Conservation (phyloP, 306 rosid genomes). For the Medicago ruthenica region DNA sequence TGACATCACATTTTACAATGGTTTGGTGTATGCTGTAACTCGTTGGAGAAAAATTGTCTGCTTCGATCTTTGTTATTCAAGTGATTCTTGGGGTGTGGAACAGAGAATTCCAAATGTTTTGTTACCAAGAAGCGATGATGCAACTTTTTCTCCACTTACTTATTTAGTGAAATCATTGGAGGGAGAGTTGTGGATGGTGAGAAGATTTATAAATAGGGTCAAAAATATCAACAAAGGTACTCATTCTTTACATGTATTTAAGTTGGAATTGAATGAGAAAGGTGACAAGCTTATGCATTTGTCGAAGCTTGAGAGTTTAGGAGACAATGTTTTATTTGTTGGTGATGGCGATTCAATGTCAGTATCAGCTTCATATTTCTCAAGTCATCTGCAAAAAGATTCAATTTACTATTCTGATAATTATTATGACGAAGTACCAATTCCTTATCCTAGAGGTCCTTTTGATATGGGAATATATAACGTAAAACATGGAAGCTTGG, state of each 20-base stretch:
- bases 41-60: background rate
- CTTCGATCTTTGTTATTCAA: background rate
- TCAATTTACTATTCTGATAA: background rate
- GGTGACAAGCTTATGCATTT: background rate
- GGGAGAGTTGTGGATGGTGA: no score
- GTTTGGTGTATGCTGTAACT: background rate
- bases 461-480: constrained; percentile 1
- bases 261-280: background rate
- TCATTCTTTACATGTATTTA: no score
- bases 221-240: no score
- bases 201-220: no score
- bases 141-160: no score
- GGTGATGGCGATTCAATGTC: background rate
- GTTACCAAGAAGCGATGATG: no score
- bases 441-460: background rate
- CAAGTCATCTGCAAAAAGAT: background rate
- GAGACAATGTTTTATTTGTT: background rate
- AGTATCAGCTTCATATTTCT: background rate
- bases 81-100: background rate
- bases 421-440: background rate
- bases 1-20: constrained; percentile 4
- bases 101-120: no score
- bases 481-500: background rate
- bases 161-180: no score
- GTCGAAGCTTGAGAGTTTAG: background rate